These are phyloP conservation scores for Diaporthe helianthi DNA, from an alignment of 2,329 filamentous ascomycete genomes.

Conservation along the genomic window DNA sequence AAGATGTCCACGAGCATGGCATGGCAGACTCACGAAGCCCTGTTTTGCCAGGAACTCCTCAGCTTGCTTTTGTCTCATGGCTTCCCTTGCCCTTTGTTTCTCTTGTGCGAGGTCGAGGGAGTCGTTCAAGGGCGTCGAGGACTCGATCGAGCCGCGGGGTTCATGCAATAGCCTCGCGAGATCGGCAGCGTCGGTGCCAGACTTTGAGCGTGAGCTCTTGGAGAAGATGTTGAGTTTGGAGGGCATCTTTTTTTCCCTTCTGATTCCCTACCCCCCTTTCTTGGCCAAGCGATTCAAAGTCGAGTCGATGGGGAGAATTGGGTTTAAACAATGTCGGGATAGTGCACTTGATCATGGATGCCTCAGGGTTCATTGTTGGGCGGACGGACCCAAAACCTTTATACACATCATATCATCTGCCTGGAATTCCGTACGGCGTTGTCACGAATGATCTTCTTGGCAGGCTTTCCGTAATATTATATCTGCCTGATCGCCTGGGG, in stretches of 20 bases:
- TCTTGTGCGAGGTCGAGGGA: background rate
- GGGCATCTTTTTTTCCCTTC: too few relatives aligned
- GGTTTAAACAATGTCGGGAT: background rate
- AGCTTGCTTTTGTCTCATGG: slow-evolving; percentile 25
- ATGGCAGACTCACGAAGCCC: slow-evolving; percentile 30
- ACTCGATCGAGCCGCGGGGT: slow-evolving; percentile 18
- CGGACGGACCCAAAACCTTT: background rate
- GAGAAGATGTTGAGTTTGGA: slow-evolving; percentile 31
- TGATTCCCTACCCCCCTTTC: too few relatives aligned
- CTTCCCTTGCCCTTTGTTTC: slow-evolving; percentile 28
- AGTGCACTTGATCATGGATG: background rate
- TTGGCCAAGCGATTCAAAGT: background rate
- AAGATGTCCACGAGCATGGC: too few relatives aligned
- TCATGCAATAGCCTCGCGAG: slow-evolving; percentile 7
- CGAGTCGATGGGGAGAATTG: background rate
- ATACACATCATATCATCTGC: background rate
- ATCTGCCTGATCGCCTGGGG: background rate
- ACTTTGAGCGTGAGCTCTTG: slow-evolving; percentile 23
- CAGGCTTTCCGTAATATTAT: background rate
- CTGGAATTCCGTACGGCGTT: slow-evolving; percentile 10
- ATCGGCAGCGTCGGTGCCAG: background rate
- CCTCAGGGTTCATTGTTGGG: too few relatives aligned
- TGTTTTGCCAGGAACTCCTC: slow-evolving; percentile 29
- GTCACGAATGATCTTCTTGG: slow-evolving; percentile 3
- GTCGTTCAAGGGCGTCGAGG: slow-evolving; percentile 16